Base-by-base conservation (phyloP, 495 filamentous ascomycete species). In the Choiromyces venosus region DNA sequence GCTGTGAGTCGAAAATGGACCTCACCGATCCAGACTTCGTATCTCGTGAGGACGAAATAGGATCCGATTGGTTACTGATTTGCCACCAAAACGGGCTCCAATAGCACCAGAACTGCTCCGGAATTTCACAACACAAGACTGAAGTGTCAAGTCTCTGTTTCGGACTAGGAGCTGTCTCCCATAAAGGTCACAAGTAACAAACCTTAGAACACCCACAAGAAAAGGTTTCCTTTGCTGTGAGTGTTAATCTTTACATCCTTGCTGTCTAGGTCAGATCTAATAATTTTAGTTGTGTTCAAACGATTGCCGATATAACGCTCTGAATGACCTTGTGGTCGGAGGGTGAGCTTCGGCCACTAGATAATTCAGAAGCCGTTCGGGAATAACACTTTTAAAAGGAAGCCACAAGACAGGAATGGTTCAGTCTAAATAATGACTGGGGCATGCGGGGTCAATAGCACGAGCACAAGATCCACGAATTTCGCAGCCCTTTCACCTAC, bases 391-490 rank as follows among this genome's bases (percentile, higher is more conserved):
- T 61, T 61, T 0, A 61, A 33, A 61, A 61, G 52, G 12, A 61
- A 61, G 1, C 52, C 4, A 25, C 52, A 33, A 61, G 52, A 33
- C 52, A 61, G 52, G 25, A 61, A 61, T 16, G 25, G 25, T 12
- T 29, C 25, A 5, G n/a, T 33, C 52, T 61, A 33, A 33, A 61
- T 7, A 61, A 16, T 33, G 25, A 61, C 10, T n/a, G 4, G 25
- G 25, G 25, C 25, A 61, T 33, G 52, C 10, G 25, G 25, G 25
- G 12, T 33, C n/a, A 33, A 33, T 61, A 61, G 5, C 25, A 29
- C 52, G 52, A 61, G 52, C 52, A 61, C 52, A 61, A 61, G 52
- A 61, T 61, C 52, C 52, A 61, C 52, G 52, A 61, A 61, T 61
- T 14, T 12, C 52, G 25, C 12, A 29, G 52, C 25, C 25, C 25